Evolutionary conservation across 441 rosid genomes (phyloP).

Genomic region (Brassica hybrid): DNA sequence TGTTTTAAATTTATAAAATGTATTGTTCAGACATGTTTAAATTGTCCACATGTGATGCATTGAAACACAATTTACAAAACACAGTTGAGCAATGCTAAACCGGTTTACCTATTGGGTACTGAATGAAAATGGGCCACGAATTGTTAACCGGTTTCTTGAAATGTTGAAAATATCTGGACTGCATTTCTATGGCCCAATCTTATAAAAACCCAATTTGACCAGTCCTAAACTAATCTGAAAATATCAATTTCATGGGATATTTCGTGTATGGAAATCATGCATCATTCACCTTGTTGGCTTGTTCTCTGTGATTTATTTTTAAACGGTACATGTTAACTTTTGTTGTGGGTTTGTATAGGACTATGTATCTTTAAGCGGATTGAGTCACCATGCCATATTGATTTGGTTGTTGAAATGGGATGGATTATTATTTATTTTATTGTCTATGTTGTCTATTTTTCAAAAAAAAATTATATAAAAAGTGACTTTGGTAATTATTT

Average conservation of each 20-base stretch:
- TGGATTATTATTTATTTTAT: no score
- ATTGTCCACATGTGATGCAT: background rate
- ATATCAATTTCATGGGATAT: background rate
- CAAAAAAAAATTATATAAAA: no score
- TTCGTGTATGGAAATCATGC: background rate
- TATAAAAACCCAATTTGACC: background rate
- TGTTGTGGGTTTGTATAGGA: background rate
- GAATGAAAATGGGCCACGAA: conserved; percentile 5
- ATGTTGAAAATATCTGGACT: background rate
- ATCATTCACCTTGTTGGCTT: no score
- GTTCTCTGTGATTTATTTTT: background rate
- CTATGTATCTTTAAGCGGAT: background rate
- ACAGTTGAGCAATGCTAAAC: background rate
- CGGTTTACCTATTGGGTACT: background rate
- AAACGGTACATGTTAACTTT: background rate
- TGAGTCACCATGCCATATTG: background rate
- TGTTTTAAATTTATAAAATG: background rate
- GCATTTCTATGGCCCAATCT: background rate
- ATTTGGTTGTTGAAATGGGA: no score
- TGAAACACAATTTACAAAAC: background rate
- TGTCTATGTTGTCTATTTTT: no score
- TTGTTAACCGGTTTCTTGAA: background rate
- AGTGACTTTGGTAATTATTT: no score
- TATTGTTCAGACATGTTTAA: conserved; percentile 6
- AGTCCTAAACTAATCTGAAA: background rate